These are phyloP conservation scores for Monotropa hypopitys DNA, from an alignment of 179 eudicot genomes.

Conservation along the genomic window DNA sequence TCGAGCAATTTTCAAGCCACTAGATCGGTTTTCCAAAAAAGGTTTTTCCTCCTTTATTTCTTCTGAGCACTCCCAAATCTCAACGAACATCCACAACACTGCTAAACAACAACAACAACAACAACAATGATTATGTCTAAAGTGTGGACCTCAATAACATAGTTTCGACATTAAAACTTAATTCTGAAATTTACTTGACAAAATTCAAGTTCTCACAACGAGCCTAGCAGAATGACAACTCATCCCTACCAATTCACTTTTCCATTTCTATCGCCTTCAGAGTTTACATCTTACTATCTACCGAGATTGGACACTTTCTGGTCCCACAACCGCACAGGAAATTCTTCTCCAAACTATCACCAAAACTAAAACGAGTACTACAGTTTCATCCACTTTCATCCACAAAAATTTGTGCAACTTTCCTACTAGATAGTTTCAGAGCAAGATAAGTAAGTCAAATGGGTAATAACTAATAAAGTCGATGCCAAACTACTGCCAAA, in stretches of 20 bases:
- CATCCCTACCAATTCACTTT: neutral
- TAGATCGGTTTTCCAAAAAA: too few species aligned
- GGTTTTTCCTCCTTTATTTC: too few species aligned
- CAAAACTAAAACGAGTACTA: neutral
- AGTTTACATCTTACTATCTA: too few species aligned
- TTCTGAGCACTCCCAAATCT: too few species aligned
- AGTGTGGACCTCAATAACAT: too few species aligned
- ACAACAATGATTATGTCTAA: too few species aligned
- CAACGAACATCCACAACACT: too few species aligned
- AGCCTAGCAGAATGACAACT: neutral
- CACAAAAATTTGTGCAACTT: neutral
- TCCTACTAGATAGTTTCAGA: neutral
- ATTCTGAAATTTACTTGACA: too few species aligned
- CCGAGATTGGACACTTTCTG: neutral
- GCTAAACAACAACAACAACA: too few species aligned
- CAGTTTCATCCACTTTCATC: conserved; percentile 2
- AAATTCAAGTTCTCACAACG: too few species aligned
- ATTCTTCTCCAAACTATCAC: neutral
- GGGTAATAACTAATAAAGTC: neutral
- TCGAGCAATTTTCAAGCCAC: too few species aligned
- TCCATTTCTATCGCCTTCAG: neutral
- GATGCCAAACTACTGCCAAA: neutral
- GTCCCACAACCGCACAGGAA: neutral
- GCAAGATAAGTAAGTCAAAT: neutral
- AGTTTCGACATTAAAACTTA: too few species aligned